Conservation (phyloP, 257 asterid species). For the Osmanthus fragrans region DNA sequence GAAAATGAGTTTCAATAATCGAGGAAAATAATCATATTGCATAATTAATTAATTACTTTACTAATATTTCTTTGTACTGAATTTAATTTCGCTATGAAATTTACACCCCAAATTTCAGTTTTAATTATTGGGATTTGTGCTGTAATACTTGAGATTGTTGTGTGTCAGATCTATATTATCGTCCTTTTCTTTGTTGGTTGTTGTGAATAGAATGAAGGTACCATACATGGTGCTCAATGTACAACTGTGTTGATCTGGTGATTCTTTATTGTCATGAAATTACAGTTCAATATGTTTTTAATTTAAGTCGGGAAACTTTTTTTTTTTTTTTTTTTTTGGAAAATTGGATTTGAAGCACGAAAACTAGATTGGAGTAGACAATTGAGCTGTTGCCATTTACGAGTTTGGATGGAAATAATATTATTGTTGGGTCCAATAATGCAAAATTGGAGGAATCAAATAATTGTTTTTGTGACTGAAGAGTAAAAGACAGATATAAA, state of each 20-base stretch:
- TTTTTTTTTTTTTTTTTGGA: no score
- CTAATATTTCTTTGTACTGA: constrained; percentile 7
- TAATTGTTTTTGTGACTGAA: not conserved
- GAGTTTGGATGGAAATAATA: not conserved
- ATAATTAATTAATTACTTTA: not conserved
- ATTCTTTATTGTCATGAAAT: not conserved
- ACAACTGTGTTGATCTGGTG: not conserved
- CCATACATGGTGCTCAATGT: not conserved
- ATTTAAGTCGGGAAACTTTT: no score
- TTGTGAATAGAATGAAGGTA: not conserved
- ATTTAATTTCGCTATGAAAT: not conserved
- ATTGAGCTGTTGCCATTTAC: not conserved
- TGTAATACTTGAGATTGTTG: constrained; percentile 24
- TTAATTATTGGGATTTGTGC: constrained; percentile 4
- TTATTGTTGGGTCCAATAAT: not conserved
- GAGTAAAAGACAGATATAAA: no score
- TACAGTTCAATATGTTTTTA: no score
- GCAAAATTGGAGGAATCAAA: not conserved
- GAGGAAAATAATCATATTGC: constrained; percentile 34
- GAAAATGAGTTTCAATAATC: constrained; percentile 72
- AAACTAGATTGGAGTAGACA: not conserved
- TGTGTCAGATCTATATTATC: constrained; percentile 22
- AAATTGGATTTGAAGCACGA: not conserved
- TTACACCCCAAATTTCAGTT: not conserved
- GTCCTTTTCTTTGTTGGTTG: not conserved